phyloP scores from a whole-genome alignment of 805 yeast genomes.

The Lipomyces oligophaga region DNA sequence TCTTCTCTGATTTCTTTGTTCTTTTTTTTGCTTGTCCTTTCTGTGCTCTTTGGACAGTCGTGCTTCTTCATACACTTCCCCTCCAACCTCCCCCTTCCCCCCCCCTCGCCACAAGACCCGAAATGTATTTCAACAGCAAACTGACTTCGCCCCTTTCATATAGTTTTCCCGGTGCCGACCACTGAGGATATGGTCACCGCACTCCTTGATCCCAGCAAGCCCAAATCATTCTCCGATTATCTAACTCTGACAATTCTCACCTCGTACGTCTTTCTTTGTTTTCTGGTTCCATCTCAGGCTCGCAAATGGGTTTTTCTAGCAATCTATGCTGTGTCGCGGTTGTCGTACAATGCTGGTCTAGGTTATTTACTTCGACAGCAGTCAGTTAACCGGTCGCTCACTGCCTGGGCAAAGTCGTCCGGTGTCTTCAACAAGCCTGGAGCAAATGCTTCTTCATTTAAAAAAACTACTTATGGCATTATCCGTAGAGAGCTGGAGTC shows the following conservation, averaged over 20 bases:
- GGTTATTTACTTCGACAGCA: slow-evolving; percentile 66
- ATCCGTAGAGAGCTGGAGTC: slow-evolving; percentile 46
- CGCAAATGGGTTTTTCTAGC: slow-evolving; percentile 45
- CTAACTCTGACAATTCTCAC: slow-evolving; percentile 49
- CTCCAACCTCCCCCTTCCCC: too few relatives aligned
- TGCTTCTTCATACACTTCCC: too few relatives aligned
- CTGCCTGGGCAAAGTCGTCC: slow-evolving; percentile 47
- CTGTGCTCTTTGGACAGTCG: too few relatives aligned
- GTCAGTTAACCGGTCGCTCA: slow-evolving; percentile 54
- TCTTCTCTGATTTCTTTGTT: too few relatives aligned
- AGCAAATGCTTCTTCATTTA: slow-evolving; percentile 12
- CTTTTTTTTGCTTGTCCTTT: too few relatives aligned
- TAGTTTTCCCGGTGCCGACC: slow-evolving; percentile 46
- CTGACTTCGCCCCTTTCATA: too few relatives aligned
- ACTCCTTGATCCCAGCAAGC: slow-evolving; percentile 68
- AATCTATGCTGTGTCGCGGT: slow-evolving; percentile 69
- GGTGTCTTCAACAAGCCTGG: slow-evolving; percentile 44
- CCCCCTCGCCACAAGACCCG: too few relatives aligned
- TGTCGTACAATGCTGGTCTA: slow-evolving; percentile 74
- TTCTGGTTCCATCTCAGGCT: slow-evolving; percentile 30
- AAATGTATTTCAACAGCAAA: too few relatives aligned
- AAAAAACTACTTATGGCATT: slow-evolving; percentile 41
- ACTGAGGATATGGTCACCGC: slow-evolving; percentile 84
- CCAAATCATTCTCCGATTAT: slow-evolving; percentile 64
- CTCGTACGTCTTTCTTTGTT: slow-evolving; percentile 36